These are phyloP conservation scores for Fennellomyces sp. DNA, from an alignment of 371 early-diverging fungal species.

Conservation along the genomic window DNA sequence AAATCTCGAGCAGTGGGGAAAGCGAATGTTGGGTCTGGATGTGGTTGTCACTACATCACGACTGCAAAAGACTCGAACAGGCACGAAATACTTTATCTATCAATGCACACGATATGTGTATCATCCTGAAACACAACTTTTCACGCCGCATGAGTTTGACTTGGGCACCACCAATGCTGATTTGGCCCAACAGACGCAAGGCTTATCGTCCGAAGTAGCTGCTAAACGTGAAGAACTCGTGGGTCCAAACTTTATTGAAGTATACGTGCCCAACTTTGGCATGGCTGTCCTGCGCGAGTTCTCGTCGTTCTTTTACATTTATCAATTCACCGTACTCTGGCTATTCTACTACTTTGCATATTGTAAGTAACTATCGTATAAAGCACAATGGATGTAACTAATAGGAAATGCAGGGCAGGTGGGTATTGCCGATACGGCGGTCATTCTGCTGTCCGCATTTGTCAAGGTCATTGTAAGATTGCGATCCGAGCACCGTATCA, in stretches of 20 bases:
- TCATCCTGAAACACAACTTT: slow-evolving; percentile 45
- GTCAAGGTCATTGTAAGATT: slow-evolving; percentile 70
- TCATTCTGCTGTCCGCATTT: slow-evolving; percentile 71
- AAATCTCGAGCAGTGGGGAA: slow-evolving; percentile 26
- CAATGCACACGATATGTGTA: slow-evolving; percentile 79
- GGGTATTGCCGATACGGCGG: slow-evolving; percentile 72
- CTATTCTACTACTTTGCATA: slow-evolving; percentile 76
- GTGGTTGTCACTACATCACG: slow-evolving; percentile 41
- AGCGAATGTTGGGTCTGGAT: slow-evolving; percentile 33
- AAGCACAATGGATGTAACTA: not conserved
- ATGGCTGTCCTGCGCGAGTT: slow-evolving; percentile 67
- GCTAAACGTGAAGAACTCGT: slow-evolving; percentile 55
- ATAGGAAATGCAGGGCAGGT: slow-evolving; percentile 59
- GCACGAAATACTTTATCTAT: slow-evolving; percentile 67
- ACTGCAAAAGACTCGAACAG: slow-evolving; percentile 49
- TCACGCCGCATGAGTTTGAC: slow-evolving; percentile 57
- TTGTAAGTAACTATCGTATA: slow-evolving; percentile 34
- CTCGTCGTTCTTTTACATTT: slow-evolving; percentile 76
- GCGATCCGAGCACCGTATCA: slow-evolving; percentile 68
- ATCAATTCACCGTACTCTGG: slow-evolving; percentile 75
- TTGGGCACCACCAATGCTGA: slow-evolving; percentile 56
- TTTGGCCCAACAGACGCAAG: slow-evolving; percentile 49
- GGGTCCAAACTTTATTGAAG: slow-evolving; percentile 75
- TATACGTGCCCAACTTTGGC: slow-evolving; percentile 57
- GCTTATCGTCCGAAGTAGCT: slow-evolving; percentile 62